These are phyloP conservation scores for Naegleria lovaniensis DNA, from an alignment of 208 protist genomes.

Conservation along the genomic window DNA sequence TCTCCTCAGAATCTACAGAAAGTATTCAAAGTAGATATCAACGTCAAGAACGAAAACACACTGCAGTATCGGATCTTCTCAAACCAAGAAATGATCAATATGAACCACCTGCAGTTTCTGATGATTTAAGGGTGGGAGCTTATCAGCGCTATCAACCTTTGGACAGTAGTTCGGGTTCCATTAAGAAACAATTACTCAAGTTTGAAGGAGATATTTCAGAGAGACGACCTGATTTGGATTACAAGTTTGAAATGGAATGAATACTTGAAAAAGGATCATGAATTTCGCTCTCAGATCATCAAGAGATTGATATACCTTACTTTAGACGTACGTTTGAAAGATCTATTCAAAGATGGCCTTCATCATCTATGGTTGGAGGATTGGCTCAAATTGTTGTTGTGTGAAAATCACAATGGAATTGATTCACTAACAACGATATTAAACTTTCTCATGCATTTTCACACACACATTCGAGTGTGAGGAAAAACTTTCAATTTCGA, in stretches of 20 bases:
- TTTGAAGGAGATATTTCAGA: constrained; percentile 22
- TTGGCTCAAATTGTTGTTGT: too few species aligned
- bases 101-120: neutral
- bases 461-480: too few species aligned
- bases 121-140: neutral
- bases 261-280: too few species aligned
- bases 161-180: neutral
- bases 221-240: constrained; percentile 6
- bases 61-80: neutral
- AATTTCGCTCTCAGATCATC: too few species aligned
- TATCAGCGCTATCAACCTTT: neutral
- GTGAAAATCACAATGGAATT: too few species aligned
- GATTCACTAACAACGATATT: too few species aligned
- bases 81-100: neutral
- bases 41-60: neutral
- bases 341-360: too few species aligned
- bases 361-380: too few species aligned
- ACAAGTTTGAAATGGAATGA: neutral
- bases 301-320: too few species aligned
- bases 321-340: too few species aligned
- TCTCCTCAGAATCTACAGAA: neutral
- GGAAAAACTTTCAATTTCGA: too few species aligned
- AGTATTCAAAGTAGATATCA: neutral
- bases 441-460: too few species aligned
- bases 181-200: constrained; percentile 9